Conservation (phyloP, 208 protist species). For the Wallacemonas sp. region DNA sequence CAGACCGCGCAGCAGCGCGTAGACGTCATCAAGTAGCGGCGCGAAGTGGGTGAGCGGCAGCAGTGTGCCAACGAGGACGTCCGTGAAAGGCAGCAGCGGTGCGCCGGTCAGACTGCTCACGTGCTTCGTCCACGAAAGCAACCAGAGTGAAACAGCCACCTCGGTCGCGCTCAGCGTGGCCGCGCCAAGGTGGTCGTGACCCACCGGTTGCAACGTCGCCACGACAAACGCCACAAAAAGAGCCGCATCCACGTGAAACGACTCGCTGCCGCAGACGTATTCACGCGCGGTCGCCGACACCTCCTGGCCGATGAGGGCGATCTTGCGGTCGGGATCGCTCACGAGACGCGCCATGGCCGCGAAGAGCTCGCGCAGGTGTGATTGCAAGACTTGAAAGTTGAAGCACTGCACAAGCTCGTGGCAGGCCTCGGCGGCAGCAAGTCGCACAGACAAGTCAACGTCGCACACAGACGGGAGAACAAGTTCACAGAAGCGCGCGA, state of each 20-base stretch:
- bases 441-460: slow-evolving; percentile 55
- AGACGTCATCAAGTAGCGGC: not conserved
- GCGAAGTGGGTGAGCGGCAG: not conserved
- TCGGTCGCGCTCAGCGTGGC: not conserved
- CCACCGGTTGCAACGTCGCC: slow-evolving; percentile 25
- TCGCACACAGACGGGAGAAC: slow-evolving; percentile 51
- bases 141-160: slow-evolving; percentile 35
- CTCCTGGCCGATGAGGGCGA: slow-evolving; percentile 55
- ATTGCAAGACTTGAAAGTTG: slow-evolving; percentile 32
- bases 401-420: slow-evolving; percentile 57
- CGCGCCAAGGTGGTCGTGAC: not conserved
- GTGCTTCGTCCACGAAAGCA: slow-evolving; percentile 59
- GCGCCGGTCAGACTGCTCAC: slow-evolving; percentile 53
- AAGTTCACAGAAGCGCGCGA: slow-evolving; percentile 31
- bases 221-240: slow-evolving; percentile 49
- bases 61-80: not conserved
- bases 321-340: slow-evolving; percentile 58
- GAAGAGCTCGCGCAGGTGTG: slow-evolving; percentile 61
- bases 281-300: slow-evolving; percentile 62
- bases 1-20: not conserved
- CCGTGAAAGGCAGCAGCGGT: slow-evolving; percentile 34
- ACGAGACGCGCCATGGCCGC: slow-evolving; percentile 47
- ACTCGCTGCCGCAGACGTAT: slow-evolving; percentile 37
- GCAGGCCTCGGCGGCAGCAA: slow-evolving; percentile 67
- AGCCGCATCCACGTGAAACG: slow-evolving; percentile 30